Base-by-base conservation (phyloP, 1,284 basidiomycete species). In the Tylopilus orsonianus region DNA sequence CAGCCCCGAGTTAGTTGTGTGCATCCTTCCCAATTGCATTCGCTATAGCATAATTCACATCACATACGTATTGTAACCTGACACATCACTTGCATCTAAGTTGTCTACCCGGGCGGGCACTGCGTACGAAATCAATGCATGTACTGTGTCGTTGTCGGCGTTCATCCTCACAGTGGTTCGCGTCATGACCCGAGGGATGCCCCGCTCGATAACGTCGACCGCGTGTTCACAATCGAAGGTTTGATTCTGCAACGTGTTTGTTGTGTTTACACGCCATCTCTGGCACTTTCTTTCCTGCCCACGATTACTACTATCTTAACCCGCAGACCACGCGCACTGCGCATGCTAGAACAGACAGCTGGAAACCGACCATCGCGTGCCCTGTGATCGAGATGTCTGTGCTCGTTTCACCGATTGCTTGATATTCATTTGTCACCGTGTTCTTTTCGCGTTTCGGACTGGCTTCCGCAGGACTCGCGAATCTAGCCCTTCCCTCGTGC, bases 391-490 rank as follows among this genome's bases (percentile, higher is more conserved):
- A 55, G 50, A 46, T 52, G 56, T 46, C 48, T 42, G 48, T 53
- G 52, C 36, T 43, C 44, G 50, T 60, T 53, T 52, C 48, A 32
- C 43, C 42, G 44, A 46, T 43, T 27, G 33, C 47, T 27, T 38
- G 44, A 49, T 54, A 26, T 48, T 46, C 46, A 55, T 44, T 56
- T 54, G 29, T 48, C 56, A 50, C 42, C 45, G 39, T 53, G 35
- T 50, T n/a, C n/a, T n/a, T n/a, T n/a, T 66, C 48, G 62, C 54
- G 59, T 60, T 64, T 62, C 54, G 61, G 62, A 59, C 60, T 54
- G 54, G 57, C 44, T 56, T 50, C 54, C 59, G 49, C 49, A 55
- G 53, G 42, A 53, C 53, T 48, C 42, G 53, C 54, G 50, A 60
- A 55, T 55, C 56, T 55, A 29, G 54, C 57, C 52, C 46, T 49